Base-by-base conservation (phyloP, 768 basidiomycete genomes). In the Lepiota subincarnata region DNA sequence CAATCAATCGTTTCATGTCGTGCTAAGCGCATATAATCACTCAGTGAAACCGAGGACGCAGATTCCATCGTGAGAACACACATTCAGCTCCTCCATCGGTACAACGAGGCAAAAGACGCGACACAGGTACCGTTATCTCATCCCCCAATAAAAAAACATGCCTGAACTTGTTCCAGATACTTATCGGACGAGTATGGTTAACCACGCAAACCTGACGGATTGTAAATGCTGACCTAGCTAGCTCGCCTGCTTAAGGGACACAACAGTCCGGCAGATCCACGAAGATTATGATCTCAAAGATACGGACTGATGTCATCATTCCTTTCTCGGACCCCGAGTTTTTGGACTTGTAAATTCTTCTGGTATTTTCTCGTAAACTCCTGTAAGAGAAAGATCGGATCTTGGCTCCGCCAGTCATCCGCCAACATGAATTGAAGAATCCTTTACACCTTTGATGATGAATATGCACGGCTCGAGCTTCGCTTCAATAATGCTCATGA, bases 51-150 rank as follows among this genome's bases (percentile, higher is more conserved):
- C 31, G 56, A 59, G 44, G 61, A 68, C 50, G 64, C 69, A 7
- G 65, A 67, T 31, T 58, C 55, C 36, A 68, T 87, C 6, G 80
- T 86, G 19, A 81, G 83, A 56, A 69, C 72, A 12, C 87, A 90
- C 60, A 90, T 90, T 65, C 79, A 78, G 58, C 71, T 88, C 3
- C 70, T 90, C 34, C 89, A 91, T 65, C 73, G 70, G 35, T 92
- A 90, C 57, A 91, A 91, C 56, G 89, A 91, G 64, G 80, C 87
- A 7, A 91, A 91, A 63, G 89, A 92, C 64, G 89, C 88, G 3
- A 76, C 87, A 0, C 89, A 91, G 82, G 89, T 82, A 55, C 55
- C 64, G 56, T 22, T 16, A 24, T 14, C 50, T 14, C 22, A 8
- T 36, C 10, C 10, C 34, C 20, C 16, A 12, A 8, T 20, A 10